Base-by-base conservation (phyloP, 768 basidiomycete genomes). In the Pleurotus citrinopileatus region DNA sequence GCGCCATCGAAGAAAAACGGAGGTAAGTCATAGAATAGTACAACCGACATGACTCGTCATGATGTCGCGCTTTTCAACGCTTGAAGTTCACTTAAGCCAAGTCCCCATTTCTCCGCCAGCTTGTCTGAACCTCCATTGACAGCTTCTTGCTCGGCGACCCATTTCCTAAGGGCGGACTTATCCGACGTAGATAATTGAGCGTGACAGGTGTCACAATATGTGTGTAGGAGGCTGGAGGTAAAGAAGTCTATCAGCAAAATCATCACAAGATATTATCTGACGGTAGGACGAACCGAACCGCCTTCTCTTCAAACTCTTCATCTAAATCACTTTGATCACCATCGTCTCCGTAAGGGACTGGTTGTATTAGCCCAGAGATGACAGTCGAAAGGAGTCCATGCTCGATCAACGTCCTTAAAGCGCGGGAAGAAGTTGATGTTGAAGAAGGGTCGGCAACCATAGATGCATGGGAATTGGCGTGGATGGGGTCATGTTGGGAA, bases 391-490 rank as follows among this genome's bases (percentile, higher is more conserved):
- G 60, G 12, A 91, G 65, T 10, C 67, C 70, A 55, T 79, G 67
- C 20, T 70, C 58, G 26, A 62, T 57, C 32, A 91, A 63, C 0
- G 85, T 89, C 19, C 67, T 61, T 15, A 82, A 64, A 0, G 84
- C 72, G 12, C 70, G 62, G 3, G 64, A 54, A 0, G 79, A 80
- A 0, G 89, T 91, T 3, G 72, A 66, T 26, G 74, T 72, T 2
- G 79, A 77, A 1, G 73, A 67, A 0, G 87, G 85, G 61, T 86
- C 71, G 3, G 75, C 67, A 1, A 84, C 70, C 67, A 86, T 76
- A 15, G 82, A 77, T 0, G 86, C 81, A 62, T 89, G 89, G 5
- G 87, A 90, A 67, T 90, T 90, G 23, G 82, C 73, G 64, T 88
- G 81, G n/a, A 89, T 73, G 0, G 77, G 73, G 44, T 44, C 47